Evolutionary conservation across 495 filamentous ascomycete species (phyloP).

Genomic region (Ascobolus immersus): DNA sequence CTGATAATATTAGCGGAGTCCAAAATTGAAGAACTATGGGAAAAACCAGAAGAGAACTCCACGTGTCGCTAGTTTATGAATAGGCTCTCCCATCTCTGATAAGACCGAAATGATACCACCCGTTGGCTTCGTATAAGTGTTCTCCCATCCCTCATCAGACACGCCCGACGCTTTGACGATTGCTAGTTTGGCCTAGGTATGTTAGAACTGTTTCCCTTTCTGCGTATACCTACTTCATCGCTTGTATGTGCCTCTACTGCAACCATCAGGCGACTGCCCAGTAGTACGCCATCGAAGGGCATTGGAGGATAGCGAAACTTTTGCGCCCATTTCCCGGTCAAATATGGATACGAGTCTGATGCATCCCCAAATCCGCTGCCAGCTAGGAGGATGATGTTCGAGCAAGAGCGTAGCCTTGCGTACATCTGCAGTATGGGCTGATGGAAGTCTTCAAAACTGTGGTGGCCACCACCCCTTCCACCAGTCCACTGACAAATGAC

Average conservation of each 20-base stretch:
- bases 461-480: conserved; percentile 78
- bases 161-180: conserved; percentile 77
- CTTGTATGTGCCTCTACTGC: conserved; percentile 90
- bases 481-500: conserved; percentile 88
- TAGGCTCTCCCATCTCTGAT: conserved; percentile 97
- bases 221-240: conserved; percentile 23
- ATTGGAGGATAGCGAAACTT: conserved; percentile 73
- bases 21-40: not conserved
- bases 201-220: conserved; percentile 2
- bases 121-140: conserved; percentile 77
- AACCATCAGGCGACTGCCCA: conserved; percentile 82
- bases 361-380: conserved; percentile 82
- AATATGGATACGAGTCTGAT: conserved; percentile 78
- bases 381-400: conserved; percentile 69
- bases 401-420: conserved; percentile 47
- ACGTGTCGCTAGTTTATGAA: conserved; percentile 88
- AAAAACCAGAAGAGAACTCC: conserved; percentile 66
- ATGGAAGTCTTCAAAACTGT: conserved; percentile 90
- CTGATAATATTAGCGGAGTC: conserved; percentile 3
- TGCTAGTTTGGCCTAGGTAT: conserved; percentile 50
- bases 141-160: conserved; percentile 77
- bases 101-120: conserved; percentile 92
- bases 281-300: conserved; percentile 78
- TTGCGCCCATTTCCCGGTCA: conserved; percentile 66
- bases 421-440: conserved; percentile 84